A percentile compares a stretch with the other conserved stretches of the same genome.
Evolutionary conservation across 345 rosid species (phyloP).

Genomic region (Aquilaria yunnanensis): DNA sequence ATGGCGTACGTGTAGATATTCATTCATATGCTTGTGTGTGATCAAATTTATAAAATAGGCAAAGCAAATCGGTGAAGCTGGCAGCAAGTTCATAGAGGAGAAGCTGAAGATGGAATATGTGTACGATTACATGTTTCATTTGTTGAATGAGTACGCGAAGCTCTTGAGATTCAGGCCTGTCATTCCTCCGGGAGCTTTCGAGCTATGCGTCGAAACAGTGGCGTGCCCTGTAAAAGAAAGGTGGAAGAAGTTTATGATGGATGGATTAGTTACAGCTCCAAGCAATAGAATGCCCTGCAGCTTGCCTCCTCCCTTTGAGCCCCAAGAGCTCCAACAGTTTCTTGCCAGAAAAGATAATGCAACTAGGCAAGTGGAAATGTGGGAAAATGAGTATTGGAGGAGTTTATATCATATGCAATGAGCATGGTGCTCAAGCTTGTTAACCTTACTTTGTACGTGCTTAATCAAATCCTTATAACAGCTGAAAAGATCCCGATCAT

Average conservation of each 20-base stretch:
- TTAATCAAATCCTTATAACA: too few relatives aligned
- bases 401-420: not conserved
- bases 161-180: conserved; percentile 54
- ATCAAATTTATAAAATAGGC: conserved; percentile 25
- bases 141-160: conserved; percentile 48
- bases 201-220: conserved; percentile 44
- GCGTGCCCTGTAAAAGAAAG: conserved; percentile 32
- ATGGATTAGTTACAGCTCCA: conserved; percentile 46
- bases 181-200: conserved; percentile 36
- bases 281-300: conserved; percentile 41
- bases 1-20: too few relatives aligned
- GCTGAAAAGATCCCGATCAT: too few relatives aligned
- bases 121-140: conserved; percentile 71
- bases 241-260: conserved; percentile 44
- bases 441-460: too few relatives aligned
- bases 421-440: not conserved
- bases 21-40: too few relatives aligned
- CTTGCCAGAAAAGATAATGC: conserved; percentile 23
- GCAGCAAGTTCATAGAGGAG: conserved; percentile 38
- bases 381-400: conserved; percentile 44
- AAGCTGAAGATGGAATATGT: conserved; percentile 52
- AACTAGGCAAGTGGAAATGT: conserved; percentile 38
- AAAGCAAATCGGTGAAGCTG: conserved; percentile 47
- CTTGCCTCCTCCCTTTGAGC: conserved; percentile 38
- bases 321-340: conserved; percentile 26